Percentiles rank a stretch among this genome's conserved stretches.
These are phyloP conservation scores for Nicotiana attenuata DNA, from an alignment of 257 asterid genomes.

Conservation along the genomic window DNA sequence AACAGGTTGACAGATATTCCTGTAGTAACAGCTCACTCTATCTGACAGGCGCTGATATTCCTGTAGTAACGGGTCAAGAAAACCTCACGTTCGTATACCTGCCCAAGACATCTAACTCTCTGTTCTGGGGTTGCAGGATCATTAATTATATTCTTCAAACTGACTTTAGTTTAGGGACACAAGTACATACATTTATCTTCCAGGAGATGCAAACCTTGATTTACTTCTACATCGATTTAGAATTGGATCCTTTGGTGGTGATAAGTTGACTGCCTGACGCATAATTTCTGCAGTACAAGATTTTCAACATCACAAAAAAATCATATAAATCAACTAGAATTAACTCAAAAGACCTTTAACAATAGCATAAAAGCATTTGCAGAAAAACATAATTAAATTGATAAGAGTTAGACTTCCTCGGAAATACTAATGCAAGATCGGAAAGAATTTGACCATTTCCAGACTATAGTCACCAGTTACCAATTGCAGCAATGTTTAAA, in stretches of 20 bases:
- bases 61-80: slow-evolving; percentile 2
- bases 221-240: slow-evolving; percentile 54
- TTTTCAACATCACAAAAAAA: slow-evolving; percentile 10
- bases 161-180: neutral
- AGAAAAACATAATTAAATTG: neutral
- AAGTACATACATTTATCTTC: slow-evolving; percentile 14
- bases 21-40: slow-evolving; percentile 3
- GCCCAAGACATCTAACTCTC: slow-evolving; percentile 6
- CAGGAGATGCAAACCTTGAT: slow-evolving; percentile 66
- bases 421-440: neutral
- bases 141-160: neutral
- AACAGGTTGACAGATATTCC: neutral
- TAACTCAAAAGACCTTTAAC: neutral
- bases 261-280: slow-evolving; percentile 79
- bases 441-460: neutral
- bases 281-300: slow-evolving; percentile 55
- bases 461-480: neutral
- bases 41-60: neutral
- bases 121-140: slow-evolving; percentile 1
- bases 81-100: neutral
- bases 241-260: slow-evolving; percentile 74
- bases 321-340: neutral
- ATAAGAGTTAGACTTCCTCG: neutral
- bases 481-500: neutral
- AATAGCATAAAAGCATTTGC: neutral